Percentiles rank a stretch among this genome's conserved stretches.
Evolutionary conservation across 139 green algal species (phyloP).

Genomic region (Choricystis sp.): DNA sequence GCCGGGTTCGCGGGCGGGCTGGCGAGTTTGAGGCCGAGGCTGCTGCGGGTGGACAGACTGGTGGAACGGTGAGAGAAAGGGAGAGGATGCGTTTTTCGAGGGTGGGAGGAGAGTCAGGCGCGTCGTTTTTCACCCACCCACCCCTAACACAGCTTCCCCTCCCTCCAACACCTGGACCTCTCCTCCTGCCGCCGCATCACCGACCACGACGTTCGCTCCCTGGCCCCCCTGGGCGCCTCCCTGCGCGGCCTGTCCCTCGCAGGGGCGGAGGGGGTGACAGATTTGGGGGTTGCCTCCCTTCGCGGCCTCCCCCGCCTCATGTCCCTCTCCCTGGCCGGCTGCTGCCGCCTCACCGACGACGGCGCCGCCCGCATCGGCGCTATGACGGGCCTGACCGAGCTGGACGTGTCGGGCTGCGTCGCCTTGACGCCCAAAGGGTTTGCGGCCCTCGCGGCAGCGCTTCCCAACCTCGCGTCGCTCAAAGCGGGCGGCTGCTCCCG

Average conservation of each 20-base stretch:
- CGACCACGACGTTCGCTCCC: too few relatives aligned
- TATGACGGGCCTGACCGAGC: constrained; percentile 3
- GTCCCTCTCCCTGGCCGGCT: constrained; percentile 9
- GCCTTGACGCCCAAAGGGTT: constrained; percentile 14
- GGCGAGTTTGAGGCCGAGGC: constrained; percentile 4
- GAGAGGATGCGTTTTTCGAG: too few relatives aligned
- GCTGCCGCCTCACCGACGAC: constrained; percentile 20
- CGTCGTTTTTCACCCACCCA: too few relatives aligned
- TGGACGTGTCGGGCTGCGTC: constrained; percentile 19
- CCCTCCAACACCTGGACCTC: constrained; percentile 14
- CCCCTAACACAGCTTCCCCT: constrained; percentile 6
- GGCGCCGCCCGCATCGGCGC: constrained; percentile 1
- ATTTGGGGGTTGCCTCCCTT: neutral
- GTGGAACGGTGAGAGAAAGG: too few relatives aligned
- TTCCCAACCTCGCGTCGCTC: constrained; percentile 11
- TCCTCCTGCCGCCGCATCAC: constrained; percentile 4
- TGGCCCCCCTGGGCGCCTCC: neutral
- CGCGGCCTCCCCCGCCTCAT: constrained; percentile 8
- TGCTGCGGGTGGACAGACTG: too few relatives aligned
- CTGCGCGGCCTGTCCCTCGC: constrained; percentile 11
- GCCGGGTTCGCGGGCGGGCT: constrained; percentile 1
- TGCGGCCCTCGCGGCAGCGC: constrained; percentile 1
- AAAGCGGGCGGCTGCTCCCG: constrained; percentile 19
- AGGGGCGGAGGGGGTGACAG: constrained; percentile 15
- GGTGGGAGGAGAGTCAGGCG: too few relatives aligned